Evolutionary conservation across 306 rosid species (phyloP).

Genomic region (Ceratonia siliqua): DNA sequence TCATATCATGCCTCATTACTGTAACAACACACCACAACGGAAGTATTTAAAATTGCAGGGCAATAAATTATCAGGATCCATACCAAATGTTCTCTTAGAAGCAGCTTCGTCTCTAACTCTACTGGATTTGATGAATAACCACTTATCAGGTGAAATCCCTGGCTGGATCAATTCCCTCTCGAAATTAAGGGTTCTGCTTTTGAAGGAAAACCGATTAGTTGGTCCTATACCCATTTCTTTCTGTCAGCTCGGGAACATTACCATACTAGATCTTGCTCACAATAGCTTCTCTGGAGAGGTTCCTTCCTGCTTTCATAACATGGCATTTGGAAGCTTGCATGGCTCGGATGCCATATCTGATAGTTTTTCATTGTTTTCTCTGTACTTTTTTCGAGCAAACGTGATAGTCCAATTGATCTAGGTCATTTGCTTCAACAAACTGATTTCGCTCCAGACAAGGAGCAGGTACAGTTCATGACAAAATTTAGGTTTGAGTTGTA

Average conservation of each 20-base stretch:
- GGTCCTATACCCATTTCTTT: slow-evolving; percentile 22
- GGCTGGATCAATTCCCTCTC: slow-evolving; percentile 14
- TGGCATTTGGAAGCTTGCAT: not conserved
- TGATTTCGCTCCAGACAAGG: not conserved
- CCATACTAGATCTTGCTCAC: slow-evolving; percentile 21
- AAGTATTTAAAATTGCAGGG: slow-evolving; percentile 16
- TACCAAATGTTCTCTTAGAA: not conserved
- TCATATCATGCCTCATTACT: not conserved
- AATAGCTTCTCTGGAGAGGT: slow-evolving; percentile 7
- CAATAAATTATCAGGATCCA: not conserved
- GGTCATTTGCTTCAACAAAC: not conserved
- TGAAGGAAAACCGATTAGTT: slow-evolving; percentile 17
- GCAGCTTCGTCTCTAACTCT: not conserved
- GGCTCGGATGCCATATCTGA: not conserved
- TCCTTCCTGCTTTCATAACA: slow-evolving; percentile 8
- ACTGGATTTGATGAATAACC: slow-evolving; percentile 27
- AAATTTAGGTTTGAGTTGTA: slow-evolving; percentile 16
- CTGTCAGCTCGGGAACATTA: slow-evolving; percentile 1
- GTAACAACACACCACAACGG: not conserved
- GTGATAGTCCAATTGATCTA: not conserved
- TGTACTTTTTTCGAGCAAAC: not conserved
- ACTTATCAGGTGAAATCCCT: slow-evolving; percentile 23
- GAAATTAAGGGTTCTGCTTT: slow-evolving; percentile 16
- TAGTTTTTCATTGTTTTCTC: not conserved
- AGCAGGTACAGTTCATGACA: slow-evolving; percentile 24